Percentiles rank a stretch among this genome's conserved stretches.
These are phyloP conservation scores for Cyclotella baltica DNA, from an alignment of 108 stramenopile species.

Conservation along the genomic window DNA sequence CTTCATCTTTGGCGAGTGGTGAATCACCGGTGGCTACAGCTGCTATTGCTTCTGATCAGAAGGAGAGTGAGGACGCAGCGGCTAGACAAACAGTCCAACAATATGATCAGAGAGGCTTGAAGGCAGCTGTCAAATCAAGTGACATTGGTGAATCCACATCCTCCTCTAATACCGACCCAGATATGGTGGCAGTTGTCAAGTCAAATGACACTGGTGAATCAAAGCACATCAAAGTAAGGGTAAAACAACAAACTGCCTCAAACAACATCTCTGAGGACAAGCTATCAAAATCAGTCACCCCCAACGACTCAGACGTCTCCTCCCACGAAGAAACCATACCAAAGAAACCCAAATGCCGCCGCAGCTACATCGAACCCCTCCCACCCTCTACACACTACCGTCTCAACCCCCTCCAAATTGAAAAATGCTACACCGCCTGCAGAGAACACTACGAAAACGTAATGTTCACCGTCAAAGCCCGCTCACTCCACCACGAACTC, in stretches of 20 bases:
- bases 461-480: constrained; percentile 84
- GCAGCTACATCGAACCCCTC: constrained; percentile 16
- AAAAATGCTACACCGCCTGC: constrained; percentile 67
- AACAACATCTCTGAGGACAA: neutral
- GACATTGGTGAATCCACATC: too few species aligned
- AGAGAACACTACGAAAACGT: constrained; percentile 87
- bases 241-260: neutral
- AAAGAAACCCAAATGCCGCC: constrained; percentile 1
- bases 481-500: constrained; percentile 76
- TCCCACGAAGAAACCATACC: neutral
- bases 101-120: too few species aligned
- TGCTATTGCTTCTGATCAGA: too few species aligned
- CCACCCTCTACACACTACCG: constrained; percentile 60
- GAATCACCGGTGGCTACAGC: too few species aligned
- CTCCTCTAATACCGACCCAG: too few species aligned
- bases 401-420: constrained; percentile 69
- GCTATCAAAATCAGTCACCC: constrained; percentile 22
- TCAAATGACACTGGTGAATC: neutral
- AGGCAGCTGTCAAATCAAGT: too few species aligned
- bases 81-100: too few species aligned
- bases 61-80: too few species aligned
- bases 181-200: neutral
- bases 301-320: constrained; percentile 47
- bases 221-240: constrained; percentile 1
- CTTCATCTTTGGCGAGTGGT: too few species aligned